Evolutionary conservation across 305 asterid genomes (phyloP).

Genomic region (Ajuga reptans): DNA sequence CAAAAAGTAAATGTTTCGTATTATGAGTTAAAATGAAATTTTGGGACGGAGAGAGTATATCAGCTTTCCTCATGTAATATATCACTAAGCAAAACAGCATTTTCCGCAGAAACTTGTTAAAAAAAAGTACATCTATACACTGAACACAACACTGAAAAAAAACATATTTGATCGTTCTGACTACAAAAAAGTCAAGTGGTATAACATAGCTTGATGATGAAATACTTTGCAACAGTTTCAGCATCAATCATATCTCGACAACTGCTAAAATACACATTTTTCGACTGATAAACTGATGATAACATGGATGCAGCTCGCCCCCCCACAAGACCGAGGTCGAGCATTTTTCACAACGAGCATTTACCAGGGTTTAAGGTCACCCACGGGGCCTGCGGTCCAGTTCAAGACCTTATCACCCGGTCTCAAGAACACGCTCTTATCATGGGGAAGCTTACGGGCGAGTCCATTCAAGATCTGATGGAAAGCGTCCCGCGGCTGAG

Average conservation of each 20-base stretch:
- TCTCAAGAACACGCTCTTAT: constrained; percentile 29
- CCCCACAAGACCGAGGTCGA: neutral
- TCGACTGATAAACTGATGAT: neutral
- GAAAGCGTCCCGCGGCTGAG: constrained; percentile 51
- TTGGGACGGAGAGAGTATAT: too few species aligned
- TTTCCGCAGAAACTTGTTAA: neutral
- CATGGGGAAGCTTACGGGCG: constrained; percentile 53
- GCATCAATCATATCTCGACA: too few species aligned
- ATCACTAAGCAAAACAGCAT: neutral
- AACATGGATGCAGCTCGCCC: neutral
- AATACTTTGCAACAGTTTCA: neutral
- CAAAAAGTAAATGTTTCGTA: too few species aligned
- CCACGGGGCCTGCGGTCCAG: constrained; percentile 52
- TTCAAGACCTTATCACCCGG: constrained; percentile 38
- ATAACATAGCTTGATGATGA: neutral
- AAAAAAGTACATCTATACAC: neutral
- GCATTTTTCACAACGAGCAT: neutral
- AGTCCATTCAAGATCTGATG: constrained; percentile 57
- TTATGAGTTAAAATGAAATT: too few species aligned
- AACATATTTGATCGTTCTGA: neutral
- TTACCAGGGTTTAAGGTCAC: constrained; percentile 49
- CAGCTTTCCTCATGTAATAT: too few species aligned
- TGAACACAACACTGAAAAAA: neutral
- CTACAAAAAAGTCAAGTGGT: neutral
- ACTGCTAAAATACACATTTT: neutral